Percentiles rank a stretch among this genome's conserved stretches.
Conservation (phyloP, 208 protist species). For the Acanthamoeba triangularis region DNA sequence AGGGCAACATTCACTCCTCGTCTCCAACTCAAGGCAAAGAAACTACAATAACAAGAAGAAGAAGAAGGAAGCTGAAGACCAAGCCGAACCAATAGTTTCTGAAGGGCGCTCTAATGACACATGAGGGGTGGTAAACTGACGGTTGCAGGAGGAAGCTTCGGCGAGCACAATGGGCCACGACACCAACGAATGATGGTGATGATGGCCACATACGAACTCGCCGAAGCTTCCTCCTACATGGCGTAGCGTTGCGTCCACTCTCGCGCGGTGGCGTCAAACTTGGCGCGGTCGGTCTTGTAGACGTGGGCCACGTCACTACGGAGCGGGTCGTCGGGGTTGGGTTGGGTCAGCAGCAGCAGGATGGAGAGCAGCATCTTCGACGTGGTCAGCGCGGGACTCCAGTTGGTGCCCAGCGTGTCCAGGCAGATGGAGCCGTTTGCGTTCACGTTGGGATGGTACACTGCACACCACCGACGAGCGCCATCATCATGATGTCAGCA, state of each 20-base stretch:
- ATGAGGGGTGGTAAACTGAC: neutral
- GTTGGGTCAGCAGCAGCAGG: conserved; percentile 92
- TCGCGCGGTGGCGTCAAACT: conserved; percentile 85
- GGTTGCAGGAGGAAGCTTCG: neutral
- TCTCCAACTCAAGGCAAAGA: no score
- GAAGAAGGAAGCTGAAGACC: no score
- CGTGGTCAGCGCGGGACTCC: conserved; percentile 94
- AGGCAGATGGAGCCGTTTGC: conserved; percentile 93
- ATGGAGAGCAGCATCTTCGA: conserved; percentile 95
- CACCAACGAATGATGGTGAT: neutral
- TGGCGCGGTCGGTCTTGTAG: conserved; percentile 87
- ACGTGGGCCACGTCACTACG: conserved; percentile 91
- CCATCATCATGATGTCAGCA: conserved; percentile 87
- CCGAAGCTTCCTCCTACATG: conserved; percentile 64
- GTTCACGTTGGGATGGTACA: conserved; percentile 96
- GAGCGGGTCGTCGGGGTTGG: conserved; percentile 94
- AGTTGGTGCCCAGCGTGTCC: conserved; percentile 95
- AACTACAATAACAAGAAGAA: no score
- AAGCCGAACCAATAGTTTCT: no score
- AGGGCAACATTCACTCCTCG: neutral
- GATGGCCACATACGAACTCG: neutral
- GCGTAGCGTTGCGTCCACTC: conserved; percentile 91
- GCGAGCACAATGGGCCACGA: neutral
- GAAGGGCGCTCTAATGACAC: neutral
- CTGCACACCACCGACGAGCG: neutral